Evolutionary conservation across 176 grass and related monocot species (phyloP), one percentile per base, ranked within the genome.

Genomic region (Triticum turgidum): DNA sequence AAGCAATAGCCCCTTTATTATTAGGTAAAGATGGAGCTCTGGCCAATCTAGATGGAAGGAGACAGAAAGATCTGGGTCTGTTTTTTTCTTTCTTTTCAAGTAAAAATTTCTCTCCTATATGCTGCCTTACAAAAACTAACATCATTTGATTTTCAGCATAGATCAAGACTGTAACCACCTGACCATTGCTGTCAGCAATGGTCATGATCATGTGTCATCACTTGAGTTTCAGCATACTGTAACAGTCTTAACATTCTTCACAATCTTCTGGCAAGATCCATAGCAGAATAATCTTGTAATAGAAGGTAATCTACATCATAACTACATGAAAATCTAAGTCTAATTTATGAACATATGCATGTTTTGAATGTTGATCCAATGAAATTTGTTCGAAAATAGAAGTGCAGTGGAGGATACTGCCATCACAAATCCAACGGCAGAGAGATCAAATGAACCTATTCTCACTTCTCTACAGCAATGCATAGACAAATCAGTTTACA

Each of bases 81-180:
- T 38, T 70, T 65, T 30, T 73, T 41, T 17, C 17, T 56, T 45
- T 34, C 38, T 51, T 47, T 51, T 38, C 27, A 54, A 3, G 11
- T 73, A 67, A 73, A 11, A 61, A 3, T 25, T 81, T 81, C 45
- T 69, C 7, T 68, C 17, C 22, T 54, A 54, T 18, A 39, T 1
- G 17, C 56, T 45, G 22, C 32, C 41, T 84, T 80, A 65, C 3
- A 24, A 81, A 49, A 64, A 52, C 49, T 52, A 52, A 5, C 42
- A 83, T 66, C 54, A 45, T 79, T 45, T 79, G 54, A 83, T 44
- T 52, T 71, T 86, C 64, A 78, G 88, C 65, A 73, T 44, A 65
- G 3, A 61, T 82, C 62, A 70, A 83, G 51, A 80, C 21, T 30
- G 11, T 65, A 54, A 54, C 51, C 51, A 54, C 51, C 51, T 54